Conservation (phyloP, 768 basidiomycete species). For the Chlorophyllum brunneum region DNA sequence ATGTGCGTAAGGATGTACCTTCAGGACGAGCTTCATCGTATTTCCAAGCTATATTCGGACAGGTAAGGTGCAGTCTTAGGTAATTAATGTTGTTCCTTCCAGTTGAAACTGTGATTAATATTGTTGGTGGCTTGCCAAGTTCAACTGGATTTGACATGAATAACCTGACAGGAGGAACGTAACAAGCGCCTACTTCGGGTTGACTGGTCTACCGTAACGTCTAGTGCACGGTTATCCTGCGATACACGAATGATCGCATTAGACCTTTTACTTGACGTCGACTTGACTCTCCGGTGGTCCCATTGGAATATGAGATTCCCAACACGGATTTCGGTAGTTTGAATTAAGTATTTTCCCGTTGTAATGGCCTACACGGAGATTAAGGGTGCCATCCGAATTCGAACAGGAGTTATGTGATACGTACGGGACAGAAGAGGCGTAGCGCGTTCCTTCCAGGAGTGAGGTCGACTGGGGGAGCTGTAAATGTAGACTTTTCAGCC, state of each 20-base stretch:
- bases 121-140: constrained; percentile 52
- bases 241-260: constrained; percentile 54
- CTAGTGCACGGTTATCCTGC: constrained; percentile 55
- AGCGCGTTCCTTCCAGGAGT: constrained; percentile 55
- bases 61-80: constrained; percentile 49
- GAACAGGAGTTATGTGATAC: constrained; percentile 20
- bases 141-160: constrained; percentile 43
- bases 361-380: constrained; percentile 52
- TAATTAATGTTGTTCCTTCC: constrained; percentile 65
- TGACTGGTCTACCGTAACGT: constrained; percentile 62
- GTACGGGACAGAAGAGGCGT: constrained; percentile 69
- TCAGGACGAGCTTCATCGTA: constrained; percentile 37
- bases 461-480: constrained; percentile 36
- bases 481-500: constrained; percentile 57
- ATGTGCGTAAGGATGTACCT: constrained; percentile 19
- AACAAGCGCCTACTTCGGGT: constrained; percentile 11
- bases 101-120: constrained; percentile 56
- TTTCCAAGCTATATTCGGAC: constrained; percentile 52
- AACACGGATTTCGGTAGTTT: constrained; percentile 63
- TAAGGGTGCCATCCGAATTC: constrained; percentile 3
- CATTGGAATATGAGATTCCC: constrained; percentile 67
- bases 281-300: constrained; percentile 42
- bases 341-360: constrained; percentile 64
- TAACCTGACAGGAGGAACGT: neutral
- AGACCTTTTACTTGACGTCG: constrained; percentile 21